Base-by-base conservation (phyloP, 2,329 filamentous ascomycete genomes). In the Fusarium subglutinans region DNA sequence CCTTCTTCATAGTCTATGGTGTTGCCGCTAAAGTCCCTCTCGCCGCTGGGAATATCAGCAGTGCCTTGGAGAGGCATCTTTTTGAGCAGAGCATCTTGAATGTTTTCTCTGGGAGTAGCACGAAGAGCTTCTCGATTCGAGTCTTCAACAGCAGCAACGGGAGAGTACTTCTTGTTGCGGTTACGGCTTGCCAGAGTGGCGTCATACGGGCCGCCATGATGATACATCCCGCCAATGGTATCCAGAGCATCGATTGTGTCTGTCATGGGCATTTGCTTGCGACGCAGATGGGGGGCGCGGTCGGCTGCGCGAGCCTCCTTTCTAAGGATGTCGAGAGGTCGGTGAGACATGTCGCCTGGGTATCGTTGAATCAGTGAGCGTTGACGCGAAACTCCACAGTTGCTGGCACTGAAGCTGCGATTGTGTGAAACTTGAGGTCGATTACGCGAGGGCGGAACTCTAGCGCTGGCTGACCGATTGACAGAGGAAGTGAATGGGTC, bases 191-290 rank as follows among this genome's bases (percentile, higher is more conserved):
- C 86, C 59, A 94, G 87, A 5, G 94, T 92, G 15, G 95, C 94
- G 80, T 98, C 96, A 77, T 93, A 98, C 0, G 96, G 96, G 0
- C 96, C 95, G 73, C 92, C 94, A 78, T 98, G 96, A 81, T 98
- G 96, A 82, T 97, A 98, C 6, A 87, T 83, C 24, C 87, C 87
- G 57, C 89, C 88, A 45, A 87, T 82, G n/a, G 88, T 87, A 80
- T 98, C 96, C 3, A 98, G 89, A 10, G 86, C 85, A 81, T 98
- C 96, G 78, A 98, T 96, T 14, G 87, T 86, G 81, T 98, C 95
- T 4, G 94, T 89, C 33, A 91, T 89, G 22, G 92, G 87, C 77
- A 91, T 86, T 78, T 87, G 89, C 80, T 90, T 91, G 75, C 87
- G 88, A 80, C 91, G 93, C 76, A 87, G 88, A 54, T 93, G 87